These are phyloP conservation scores for Coemansia sp. DNA, from an alignment of 192 early-diverging fungal species.

Conservation along the genomic window DNA sequence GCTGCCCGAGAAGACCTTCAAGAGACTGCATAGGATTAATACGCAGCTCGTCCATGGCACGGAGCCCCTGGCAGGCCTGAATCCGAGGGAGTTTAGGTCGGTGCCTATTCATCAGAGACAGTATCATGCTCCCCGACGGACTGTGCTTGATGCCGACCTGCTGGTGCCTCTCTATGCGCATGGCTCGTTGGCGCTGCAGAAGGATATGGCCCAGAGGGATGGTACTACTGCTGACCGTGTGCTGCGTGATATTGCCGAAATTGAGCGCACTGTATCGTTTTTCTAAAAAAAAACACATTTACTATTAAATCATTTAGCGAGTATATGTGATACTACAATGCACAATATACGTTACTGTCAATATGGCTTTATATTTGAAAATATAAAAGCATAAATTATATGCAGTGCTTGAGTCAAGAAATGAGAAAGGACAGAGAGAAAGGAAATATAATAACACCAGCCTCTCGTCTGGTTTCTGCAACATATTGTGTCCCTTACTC, in stretches of 20 bases:
- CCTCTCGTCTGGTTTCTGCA: too few species aligned
- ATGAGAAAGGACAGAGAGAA: too few species aligned
- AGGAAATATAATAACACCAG: too few species aligned
- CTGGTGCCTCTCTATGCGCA: constrained; percentile 68
- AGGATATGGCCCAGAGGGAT: constrained; percentile 86
- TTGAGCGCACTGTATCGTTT: constrained; percentile 24
- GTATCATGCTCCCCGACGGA: constrained; percentile 71
- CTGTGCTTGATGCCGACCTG: constrained; percentile 85
- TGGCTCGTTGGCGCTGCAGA: constrained; percentile 67
- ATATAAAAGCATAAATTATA: too few species aligned
- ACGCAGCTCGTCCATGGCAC: constrained; percentile 81
- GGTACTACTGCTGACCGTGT: constrained; percentile 82
- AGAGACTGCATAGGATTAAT: constrained; percentile 82
- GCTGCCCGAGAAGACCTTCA: constrained; percentile 89
- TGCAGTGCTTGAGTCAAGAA: too few species aligned
- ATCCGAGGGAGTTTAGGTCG: constrained; percentile 84
- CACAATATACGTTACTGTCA: too few species aligned
- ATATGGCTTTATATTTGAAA: too few species aligned
- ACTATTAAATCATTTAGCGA: not conserved
- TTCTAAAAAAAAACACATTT: constrained; percentile 9
- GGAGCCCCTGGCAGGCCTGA: constrained; percentile 84
- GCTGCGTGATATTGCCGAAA: constrained; percentile 38
- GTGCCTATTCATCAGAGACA: constrained; percentile 62
- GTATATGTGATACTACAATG: too few species aligned
- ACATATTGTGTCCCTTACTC: too few species aligned